Evolutionary conservation across 2,329 filamentous ascomycete species (phyloP).

Genomic region (Allantophomopsis lycopodina): DNA sequence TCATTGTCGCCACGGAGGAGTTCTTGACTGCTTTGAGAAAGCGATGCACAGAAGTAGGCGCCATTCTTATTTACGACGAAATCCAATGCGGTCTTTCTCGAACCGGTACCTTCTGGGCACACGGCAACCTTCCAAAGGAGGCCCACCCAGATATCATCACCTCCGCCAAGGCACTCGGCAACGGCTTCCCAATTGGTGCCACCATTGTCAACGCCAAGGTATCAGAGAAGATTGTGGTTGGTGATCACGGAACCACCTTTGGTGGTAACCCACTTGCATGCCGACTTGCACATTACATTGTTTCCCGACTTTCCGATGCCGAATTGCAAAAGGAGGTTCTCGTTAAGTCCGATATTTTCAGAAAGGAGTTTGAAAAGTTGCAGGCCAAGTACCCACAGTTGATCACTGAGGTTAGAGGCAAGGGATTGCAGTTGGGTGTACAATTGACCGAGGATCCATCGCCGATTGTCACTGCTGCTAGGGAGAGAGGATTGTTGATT

Average conservation of each 20-base stretch:
- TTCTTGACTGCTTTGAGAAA: conserved; percentile 76
- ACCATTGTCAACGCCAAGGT: conserved; percentile 49
- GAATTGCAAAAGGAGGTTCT: conserved; percentile 57
- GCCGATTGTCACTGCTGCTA: conserved; percentile 67
- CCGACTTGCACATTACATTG: conserved; percentile 71
- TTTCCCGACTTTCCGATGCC: conserved; percentile 59
- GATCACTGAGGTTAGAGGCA: conserved; percentile 67
- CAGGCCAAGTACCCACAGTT: conserved; percentile 52
- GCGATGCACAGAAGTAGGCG: conserved; percentile 75
- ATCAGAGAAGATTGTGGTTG: conserved; percentile 47
- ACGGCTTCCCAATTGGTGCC: conserved; percentile 90
- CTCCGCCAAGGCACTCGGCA: conserved; percentile 89
- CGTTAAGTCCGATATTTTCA: conserved; percentile 49
- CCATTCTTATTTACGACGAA: conserved; percentile 87
- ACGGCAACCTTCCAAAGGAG: conserved; percentile 56
- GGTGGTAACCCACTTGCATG: conserved; percentile 59
- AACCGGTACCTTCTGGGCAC: conserved; percentile 85
- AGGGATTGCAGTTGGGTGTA: conserved; percentile 73
- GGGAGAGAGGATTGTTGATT: conserved; percentile 75
- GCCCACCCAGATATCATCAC: conserved; percentile 92
- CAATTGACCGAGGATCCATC: conserved; percentile 66
- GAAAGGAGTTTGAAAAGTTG: conserved; percentile 40
- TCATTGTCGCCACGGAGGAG: conserved; percentile 69
- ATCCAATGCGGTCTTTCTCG: conserved; percentile 89
- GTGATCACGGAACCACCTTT: conserved; percentile 65